A percentile compares a stretch with the other conserved stretches of the same genome.
These are phyloP conservation scores for Suillus decipiens DNA, from an alignment of 768 basidiomycete species.

Conservation along the genomic window DNA sequence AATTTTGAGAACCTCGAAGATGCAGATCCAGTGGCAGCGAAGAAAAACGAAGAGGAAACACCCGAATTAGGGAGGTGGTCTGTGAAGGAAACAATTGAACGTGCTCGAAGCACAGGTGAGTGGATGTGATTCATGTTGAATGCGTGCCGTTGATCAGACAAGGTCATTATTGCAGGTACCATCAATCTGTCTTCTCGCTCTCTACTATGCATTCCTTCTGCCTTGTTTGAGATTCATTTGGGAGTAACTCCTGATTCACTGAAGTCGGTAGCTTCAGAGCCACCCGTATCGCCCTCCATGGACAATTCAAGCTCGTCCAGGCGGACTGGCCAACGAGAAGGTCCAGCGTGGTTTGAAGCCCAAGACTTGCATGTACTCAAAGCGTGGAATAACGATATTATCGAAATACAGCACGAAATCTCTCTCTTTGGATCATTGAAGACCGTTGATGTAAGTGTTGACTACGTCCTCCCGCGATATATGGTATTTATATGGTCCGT, in stretches of 20 bases:
- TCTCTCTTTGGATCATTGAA: constrained; percentile 84
- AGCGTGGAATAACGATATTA: constrained; percentile 78
- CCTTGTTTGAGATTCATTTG: constrained; percentile 79
- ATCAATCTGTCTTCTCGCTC: constrained; percentile 77
- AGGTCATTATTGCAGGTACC: constrained; percentile 54
- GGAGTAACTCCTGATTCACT: constrained; percentile 72
- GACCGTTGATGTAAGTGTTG: constrained; percentile 65
- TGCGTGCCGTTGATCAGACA: constrained; percentile 45
- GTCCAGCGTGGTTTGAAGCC: constrained; percentile 78
- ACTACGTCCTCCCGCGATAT: not conserved
- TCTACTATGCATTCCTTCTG: constrained; percentile 72
- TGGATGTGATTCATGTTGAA: constrained; percentile 34
- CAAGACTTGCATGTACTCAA: constrained; percentile 77
- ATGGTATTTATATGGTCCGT: constrained; percentile 1
- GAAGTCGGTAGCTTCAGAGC: constrained; percentile 63
- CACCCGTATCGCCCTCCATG: constrained; percentile 44
- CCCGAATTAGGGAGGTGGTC: constrained; percentile 61
- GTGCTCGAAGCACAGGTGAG: constrained; percentile 76
- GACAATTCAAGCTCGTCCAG: constrained; percentile 36
- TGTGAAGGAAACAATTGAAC: constrained; percentile 74
- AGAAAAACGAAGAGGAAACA: constrained; percentile 47
- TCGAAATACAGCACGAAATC: constrained; percentile 80
- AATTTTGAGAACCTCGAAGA: constrained; percentile 50
- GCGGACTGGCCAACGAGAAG: constrained; percentile 42
- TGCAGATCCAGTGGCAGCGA: constrained; percentile 25